Evolutionary conservation across 169 alveolate genomes (phyloP), one percentile per base, ranked within the genome.

Genomic region (Pseudocohnilembus persalinus): DNA sequence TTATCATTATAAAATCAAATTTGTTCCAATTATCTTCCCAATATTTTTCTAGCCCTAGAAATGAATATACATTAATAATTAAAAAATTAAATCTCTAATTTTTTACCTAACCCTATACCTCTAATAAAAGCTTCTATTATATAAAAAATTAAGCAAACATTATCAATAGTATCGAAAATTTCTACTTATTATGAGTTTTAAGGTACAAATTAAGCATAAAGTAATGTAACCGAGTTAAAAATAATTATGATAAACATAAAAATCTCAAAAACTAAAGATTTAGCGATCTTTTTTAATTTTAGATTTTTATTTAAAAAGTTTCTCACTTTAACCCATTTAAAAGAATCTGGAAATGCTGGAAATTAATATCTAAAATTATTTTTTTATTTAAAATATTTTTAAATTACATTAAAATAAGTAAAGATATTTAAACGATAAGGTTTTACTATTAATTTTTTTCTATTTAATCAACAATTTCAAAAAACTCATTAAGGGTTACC

Each of bases 21-120:
- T 28, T 34, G 49, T 79, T 79, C 84, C 84, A 79, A n/a, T 74
- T 34, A 49, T 79, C 84, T 0, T 79, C 84, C 28, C 35, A 79
- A 31, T 79, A 79, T 79, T 64, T 79, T 29, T 35, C 74, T 1
- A 79, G 20, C 4, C 68, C 68, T 49, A 49, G 20, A 11, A 49
- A 49, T 11, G 20, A 11, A 11, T 49, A 49, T 11, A 11, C 4
- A 49, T 49, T 20, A 4, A 49, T 49, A 49, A 49, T 49, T 49
- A 49, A 49, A 4, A 49, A 11, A 11, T 49, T 11, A 49, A 49
- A 11, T 49, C 4, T 11, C 26, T 11, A 49, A 49, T 49, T 11
- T 11, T 49, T 49, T 49, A 28, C 84, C 84, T 0, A 63, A 16
- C 0, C 84, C 84, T 0, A 79, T 64, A 0, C 35, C 30, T 64